These are phyloP conservation scores for Viola odorata DNA, from an alignment of 345 rosid genomes.

Conservation along the genomic window DNA sequence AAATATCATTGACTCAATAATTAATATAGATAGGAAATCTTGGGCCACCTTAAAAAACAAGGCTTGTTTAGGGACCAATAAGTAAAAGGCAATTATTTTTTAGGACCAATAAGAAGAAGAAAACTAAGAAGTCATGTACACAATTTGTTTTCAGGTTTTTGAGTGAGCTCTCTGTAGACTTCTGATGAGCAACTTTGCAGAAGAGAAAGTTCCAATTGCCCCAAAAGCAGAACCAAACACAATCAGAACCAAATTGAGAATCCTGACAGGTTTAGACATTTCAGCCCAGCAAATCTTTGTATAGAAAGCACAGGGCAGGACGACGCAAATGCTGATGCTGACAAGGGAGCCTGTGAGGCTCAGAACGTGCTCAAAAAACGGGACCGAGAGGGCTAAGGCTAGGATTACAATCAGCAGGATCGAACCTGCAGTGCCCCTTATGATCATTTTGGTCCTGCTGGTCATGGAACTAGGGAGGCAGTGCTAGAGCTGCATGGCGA, in stretches of 20 bases:
- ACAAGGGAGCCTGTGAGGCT: constrained; percentile 70
- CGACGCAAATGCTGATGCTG: constrained; percentile 42
- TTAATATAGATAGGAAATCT: too few species aligned
- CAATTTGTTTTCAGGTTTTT: too few species aligned
- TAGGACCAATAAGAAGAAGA: too few species aligned
- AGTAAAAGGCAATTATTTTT: too few species aligned
- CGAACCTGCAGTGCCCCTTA: constrained; percentile 52
- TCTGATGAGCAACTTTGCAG: constrained; percentile 33
- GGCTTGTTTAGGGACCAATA: too few species aligned
- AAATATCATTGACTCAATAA: too few species aligned
- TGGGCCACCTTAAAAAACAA: too few species aligned
- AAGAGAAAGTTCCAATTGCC: constrained; percentile 46
- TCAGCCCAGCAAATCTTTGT: constrained; percentile 48
- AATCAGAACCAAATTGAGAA: constrained; percentile 40
- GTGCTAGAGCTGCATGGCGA: constrained; percentile 62
- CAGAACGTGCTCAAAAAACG: constrained; percentile 62
- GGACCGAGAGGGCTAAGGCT: constrained; percentile 50
- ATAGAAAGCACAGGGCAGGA: constrained; percentile 61
- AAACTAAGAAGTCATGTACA: too few species aligned
- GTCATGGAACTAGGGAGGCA: constrained; percentile 43
- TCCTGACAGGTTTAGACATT: constrained; percentile 27
- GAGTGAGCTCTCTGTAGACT: constrained; percentile 23
- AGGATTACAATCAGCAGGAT: constrained; percentile 43
- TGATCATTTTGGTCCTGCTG: constrained; percentile 28
- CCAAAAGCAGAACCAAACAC: constrained; percentile 54